Base-by-base conservation (phyloP, 805 yeast genomes). In the Priceomyces carsonii region DNA sequence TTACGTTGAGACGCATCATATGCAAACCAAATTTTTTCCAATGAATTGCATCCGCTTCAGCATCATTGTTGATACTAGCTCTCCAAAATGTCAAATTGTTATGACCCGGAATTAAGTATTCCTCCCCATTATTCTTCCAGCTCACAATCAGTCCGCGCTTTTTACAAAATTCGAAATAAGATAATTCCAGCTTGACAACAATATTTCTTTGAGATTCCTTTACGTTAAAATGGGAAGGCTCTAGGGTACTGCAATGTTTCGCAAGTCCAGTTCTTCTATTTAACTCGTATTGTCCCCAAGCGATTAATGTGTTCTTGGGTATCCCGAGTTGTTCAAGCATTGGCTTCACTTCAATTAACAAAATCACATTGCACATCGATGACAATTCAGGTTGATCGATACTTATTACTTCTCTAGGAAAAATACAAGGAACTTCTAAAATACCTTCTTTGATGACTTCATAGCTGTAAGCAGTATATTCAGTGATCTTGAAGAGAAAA, bases 1-100 rank as follows among this genome's bases (percentile, higher is more conserved):
- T 18, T 29, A 42, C 27, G n/a, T 29, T 24, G n/a, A 23, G 15
- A 8, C 9, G 36, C 44, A 58, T 38, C 16, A 41, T 33, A 19
- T 58, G 45, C 13, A 61, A 45, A 17, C 53, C 53, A 38, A 45
- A 56, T 22, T 33, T 21, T 25, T 36, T 43, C 67, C 67, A 61
- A 25, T 53, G 37, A 10, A 51, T 48, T 8, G 32, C 46, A 31
- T 48, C 54, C 8, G 39, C 47, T 4, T 36, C 29, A 1, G 42
- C 45, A 32, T 36, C 42, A 36, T 61, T 65, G 36, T 61, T 61
- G 29, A 47, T 51, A 21, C 53, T 50, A 7, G 62, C 60, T 37
- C 68, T 44, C 60, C 59, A 61, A 36, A 59, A 59, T 3, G 46
- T 39, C 12, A 44, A 33, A 26, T 42, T 40, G 18, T 40, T 42